These are phyloP conservation scores for Coemansia sp. DNA, from an alignment of 192 early-diverging fungal genomes.

Conservation along the genomic window DNA sequence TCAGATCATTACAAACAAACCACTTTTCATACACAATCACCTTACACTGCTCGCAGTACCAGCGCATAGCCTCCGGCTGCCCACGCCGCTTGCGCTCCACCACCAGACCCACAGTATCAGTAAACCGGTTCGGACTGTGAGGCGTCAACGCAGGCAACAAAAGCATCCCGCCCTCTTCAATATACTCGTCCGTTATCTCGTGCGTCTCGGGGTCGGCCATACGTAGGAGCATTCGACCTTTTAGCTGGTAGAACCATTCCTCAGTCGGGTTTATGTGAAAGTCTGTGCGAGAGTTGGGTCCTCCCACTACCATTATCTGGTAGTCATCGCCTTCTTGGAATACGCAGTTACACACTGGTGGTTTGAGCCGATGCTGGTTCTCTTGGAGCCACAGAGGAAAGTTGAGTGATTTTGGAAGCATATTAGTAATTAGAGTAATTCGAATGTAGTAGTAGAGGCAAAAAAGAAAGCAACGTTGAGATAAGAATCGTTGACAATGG, in stretches of 20 bases:
- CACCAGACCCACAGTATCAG: constrained; percentile 94
- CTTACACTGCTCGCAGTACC: constrained; percentile 92
- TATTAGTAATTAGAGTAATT: background rate
- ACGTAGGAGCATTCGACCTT: constrained; percentile 91
- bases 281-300: constrained; percentile 93
- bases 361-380: constrained; percentile 79
- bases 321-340: constrained; percentile 80
- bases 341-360: constrained; percentile 93
- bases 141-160: constrained; percentile 90
- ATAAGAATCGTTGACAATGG: too few species aligned
- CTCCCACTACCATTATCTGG: constrained; percentile 90
- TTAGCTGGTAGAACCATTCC: constrained; percentile 97
- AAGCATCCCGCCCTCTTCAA: constrained; percentile 96
- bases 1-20: constrained; percentile 90
- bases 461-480: too few species aligned
- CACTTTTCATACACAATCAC: constrained; percentile 83
- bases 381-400: constrained; percentile 84
- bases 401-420: constrained; percentile 81
- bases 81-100: constrained; percentile 83
- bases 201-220: constrained; percentile 69
- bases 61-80: constrained; percentile 79
- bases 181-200: constrained; percentile 74
- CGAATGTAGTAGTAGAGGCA: background rate
- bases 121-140: constrained; percentile 92
- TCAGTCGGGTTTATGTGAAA: constrained; percentile 98